Evolutionary conservation across 1,284 basidiomycete genomes (phyloP).

Genomic region (Gymnopus androsaceus): DNA sequence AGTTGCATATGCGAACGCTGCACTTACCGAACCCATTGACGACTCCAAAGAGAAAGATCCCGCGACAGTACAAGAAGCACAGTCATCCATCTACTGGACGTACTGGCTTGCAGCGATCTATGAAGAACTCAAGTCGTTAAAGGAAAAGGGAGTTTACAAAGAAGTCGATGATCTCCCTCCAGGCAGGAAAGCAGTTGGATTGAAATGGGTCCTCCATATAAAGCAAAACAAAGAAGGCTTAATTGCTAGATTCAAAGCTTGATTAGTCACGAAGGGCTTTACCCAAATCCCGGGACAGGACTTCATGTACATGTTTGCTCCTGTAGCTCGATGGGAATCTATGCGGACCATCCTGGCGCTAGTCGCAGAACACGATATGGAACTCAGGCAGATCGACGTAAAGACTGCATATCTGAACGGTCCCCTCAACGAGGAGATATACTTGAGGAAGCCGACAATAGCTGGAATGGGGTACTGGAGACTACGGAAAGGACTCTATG

Average conservation of each 20-base stretch:
- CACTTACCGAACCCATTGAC: slow-evolving; percentile 21
- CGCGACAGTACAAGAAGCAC: slow-evolving; percentile 14
- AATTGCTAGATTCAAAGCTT: slow-evolving; percentile 35
- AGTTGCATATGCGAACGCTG: slow-evolving; percentile 8
- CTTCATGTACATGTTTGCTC: no score
- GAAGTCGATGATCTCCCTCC: slow-evolving; percentile 11
- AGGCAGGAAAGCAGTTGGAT: slow-evolving; percentile 17
- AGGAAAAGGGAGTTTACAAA: slow-evolving; percentile 15
- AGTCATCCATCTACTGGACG: background rate
- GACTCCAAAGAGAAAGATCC: slow-evolving; percentile 20
- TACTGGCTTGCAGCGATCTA: slow-evolving; percentile 13
- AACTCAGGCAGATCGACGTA: slow-evolving; percentile 32
- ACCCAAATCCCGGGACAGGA: no score
- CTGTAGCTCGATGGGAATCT: no score
- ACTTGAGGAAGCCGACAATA: slow-evolving; percentile 26
- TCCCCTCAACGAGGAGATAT: slow-evolving; percentile 22
- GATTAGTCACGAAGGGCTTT: slow-evolving; percentile 41
- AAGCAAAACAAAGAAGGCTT: slow-evolving; percentile 37
- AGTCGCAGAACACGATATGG: slow-evolving; percentile 26
- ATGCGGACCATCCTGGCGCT: slow-evolving; percentile 37
- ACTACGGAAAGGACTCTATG: slow-evolving; percentile 1
- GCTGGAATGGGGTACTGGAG: slow-evolving; percentile 22
- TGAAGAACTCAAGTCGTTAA: slow-evolving; percentile 21
- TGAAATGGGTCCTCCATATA: no score
- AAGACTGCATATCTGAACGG: slow-evolving; percentile 37